Percentiles rank a stretch among this genome's conserved stretches.
Evolutionary conservation across 108 stramenopile genomes (phyloP).

Genomic region (Conticribra guillardii): DNA sequence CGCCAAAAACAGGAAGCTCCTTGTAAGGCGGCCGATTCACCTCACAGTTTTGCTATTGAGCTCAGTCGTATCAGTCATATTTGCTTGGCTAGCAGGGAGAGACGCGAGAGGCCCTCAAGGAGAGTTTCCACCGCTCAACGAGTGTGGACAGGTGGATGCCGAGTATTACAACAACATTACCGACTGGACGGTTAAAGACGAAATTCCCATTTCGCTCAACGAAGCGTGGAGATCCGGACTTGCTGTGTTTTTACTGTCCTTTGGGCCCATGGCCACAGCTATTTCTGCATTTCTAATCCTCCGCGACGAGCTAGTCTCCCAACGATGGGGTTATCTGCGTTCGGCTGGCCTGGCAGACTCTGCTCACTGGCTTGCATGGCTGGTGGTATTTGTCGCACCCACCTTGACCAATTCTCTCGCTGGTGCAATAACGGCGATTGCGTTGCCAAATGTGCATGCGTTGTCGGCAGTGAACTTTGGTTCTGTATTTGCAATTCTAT

Average conservation of each 20-base stretch:
- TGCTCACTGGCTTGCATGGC: constrained; percentile 57
- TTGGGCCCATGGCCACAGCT: constrained; percentile 49
- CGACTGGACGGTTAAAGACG: neutral
- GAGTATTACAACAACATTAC: constrained; percentile 10
- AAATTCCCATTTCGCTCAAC: constrained; percentile 48
- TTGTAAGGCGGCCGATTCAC: constrained; percentile 47
- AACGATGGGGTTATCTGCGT: constrained; percentile 50
- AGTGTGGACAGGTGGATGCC: constrained; percentile 52
- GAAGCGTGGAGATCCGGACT: constrained; percentile 49
- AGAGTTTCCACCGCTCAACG: constrained; percentile 38
- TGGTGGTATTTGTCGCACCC: constrained; percentile 33
- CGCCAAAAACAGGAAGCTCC: constrained; percentile 39
- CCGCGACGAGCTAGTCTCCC: constrained; percentile 45
- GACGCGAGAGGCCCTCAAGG: constrained; percentile 29
- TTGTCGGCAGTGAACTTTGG: constrained; percentile 40
- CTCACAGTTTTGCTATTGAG: constrained; percentile 38
- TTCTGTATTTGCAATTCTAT: constrained; percentile 38
- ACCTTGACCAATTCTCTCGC: constrained; percentile 41
- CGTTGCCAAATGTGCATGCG: constrained; percentile 35
- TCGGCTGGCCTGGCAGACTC: constrained; percentile 45
- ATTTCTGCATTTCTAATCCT: constrained; percentile 51
- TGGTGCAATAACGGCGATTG: constrained; percentile 37
- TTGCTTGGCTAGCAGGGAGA: constrained; percentile 43
- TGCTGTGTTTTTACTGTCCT: constrained; percentile 49
- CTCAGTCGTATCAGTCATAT: constrained; percentile 32